These are phyloP conservation scores for Bacterosira constricta DNA, from an alignment of 108 stramenopile species.

Conservation along the genomic window DNA sequence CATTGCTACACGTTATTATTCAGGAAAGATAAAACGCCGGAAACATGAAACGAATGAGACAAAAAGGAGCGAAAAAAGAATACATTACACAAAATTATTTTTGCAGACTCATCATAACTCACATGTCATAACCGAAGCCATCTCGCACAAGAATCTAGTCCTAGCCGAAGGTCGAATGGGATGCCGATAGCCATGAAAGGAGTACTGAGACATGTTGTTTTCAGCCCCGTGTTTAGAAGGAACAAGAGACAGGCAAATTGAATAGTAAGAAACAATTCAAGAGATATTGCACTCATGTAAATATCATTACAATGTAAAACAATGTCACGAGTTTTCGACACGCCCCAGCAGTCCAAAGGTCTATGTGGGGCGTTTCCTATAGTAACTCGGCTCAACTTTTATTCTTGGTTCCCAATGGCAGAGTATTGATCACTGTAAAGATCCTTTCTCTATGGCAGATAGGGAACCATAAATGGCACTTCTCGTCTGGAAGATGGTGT, in stretches of 20 bases:
- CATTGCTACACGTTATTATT: too few species aligned
- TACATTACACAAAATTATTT: too few species aligned
- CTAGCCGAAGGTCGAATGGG: slow-evolving; percentile 19
- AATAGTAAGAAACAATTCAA: neutral
- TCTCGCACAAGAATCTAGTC: slow-evolving; percentile 40
- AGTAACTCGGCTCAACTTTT: slow-evolving; percentile 39
- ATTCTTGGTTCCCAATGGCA: slow-evolving; percentile 43
- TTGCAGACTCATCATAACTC: too few species aligned
- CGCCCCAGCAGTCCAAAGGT: slow-evolving; percentile 36
- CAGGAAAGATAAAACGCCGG: too few species aligned
- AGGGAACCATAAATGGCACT: slow-evolving; percentile 10
- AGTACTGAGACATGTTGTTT: too few species aligned
- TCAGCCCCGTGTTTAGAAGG: neutral
- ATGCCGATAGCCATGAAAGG: slow-evolving; percentile 39
- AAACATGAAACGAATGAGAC: too few species aligned
- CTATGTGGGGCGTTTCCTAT: slow-evolving; percentile 49
- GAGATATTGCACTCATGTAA: neutral
- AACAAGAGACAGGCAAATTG: neutral
- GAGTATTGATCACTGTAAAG: slow-evolving; percentile 31
- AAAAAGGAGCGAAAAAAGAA: too few species aligned
- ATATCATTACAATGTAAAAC: too few species aligned
- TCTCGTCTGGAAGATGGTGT: neutral
- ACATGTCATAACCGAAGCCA: slow-evolving; percentile 36
- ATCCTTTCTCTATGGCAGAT: slow-evolving; percentile 51
- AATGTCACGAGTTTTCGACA: slow-evolving; percentile 52